These are phyloP conservation scores for Phytophthora crassamura DNA, from an alignment of 352 stramenopile genomes.

Conservation along the genomic window DNA sequence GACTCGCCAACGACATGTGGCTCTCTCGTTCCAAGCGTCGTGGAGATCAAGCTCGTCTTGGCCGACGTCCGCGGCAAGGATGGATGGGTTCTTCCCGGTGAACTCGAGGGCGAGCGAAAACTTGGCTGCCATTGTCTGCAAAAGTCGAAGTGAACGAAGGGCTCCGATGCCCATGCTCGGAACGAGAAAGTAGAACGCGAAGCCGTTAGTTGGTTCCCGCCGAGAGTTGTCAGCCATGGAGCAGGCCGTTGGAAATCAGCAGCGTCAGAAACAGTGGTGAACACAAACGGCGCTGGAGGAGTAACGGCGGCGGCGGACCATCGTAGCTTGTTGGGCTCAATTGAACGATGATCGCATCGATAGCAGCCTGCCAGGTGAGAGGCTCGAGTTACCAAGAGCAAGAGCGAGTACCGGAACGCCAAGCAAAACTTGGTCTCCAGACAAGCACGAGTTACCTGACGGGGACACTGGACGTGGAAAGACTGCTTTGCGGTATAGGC, in stretches of 20 bases:
- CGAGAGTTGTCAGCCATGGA: slow-evolving; percentile 10
- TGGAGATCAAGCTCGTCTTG: slow-evolving; percentile 15
- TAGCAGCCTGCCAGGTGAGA: no score
- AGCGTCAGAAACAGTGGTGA: slow-evolving; percentile 14
- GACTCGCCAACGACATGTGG: slow-evolving; percentile 5
- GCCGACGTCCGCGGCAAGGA: slow-evolving; percentile 24
- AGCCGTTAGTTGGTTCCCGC: slow-evolving; percentile 5
- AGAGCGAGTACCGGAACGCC: no score
- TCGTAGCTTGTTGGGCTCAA: neutral
- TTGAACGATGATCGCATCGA: no score
- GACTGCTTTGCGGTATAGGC: no score
- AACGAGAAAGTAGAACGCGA: slow-evolving; percentile 17
- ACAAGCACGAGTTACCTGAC: no score
- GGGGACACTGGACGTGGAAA: no score
- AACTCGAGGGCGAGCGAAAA: slow-evolving; percentile 1
- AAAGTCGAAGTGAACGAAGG: slow-evolving; percentile 19
- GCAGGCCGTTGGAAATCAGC: slow-evolving; percentile 13
- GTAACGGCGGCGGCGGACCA: neutral
- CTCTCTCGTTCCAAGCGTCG: slow-evolving; percentile 14
- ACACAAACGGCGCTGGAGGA: neutral
- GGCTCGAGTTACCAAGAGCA: no score
- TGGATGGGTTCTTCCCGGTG: slow-evolving; percentile 19
- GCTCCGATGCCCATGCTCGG: neutral
- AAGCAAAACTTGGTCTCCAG: no score
- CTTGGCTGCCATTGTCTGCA: slow-evolving; percentile 15